These are phyloP conservation scores for Myxozyma vanderwaltii DNA, from an alignment of 805 yeast genomes.

Conservation along the genomic window DNA sequence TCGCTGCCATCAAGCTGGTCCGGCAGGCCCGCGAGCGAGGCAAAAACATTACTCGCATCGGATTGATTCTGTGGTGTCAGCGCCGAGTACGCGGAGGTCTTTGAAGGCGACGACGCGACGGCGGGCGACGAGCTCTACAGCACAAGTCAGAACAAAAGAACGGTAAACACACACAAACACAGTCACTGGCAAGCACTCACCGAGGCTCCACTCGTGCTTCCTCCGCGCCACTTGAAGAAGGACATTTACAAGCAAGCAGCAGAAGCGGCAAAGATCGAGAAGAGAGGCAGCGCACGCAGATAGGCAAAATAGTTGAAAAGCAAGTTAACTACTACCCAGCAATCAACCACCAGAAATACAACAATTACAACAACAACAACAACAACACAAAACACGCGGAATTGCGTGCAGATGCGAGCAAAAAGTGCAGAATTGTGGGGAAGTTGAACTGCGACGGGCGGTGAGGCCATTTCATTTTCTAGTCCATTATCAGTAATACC, in stretches of 20 bases:
- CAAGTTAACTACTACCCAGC: no score
- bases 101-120: background rate
- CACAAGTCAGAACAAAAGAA: background rate
- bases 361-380: no score
- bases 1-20: conserved; percentile 30
- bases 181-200: conserved; percentile 5
- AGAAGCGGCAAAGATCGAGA: background rate
- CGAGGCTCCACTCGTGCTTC: conserved; percentile 15
- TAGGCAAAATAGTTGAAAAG: no score
- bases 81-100: background rate
- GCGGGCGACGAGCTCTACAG: background rate
- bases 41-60: background rate
- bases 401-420: no score
- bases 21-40: conserved; percentile 2
- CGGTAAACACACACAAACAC: no score
- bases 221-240: conserved; percentile 29
- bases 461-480: no score
- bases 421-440: no score
- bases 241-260: conserved; percentile 14
- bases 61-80: background rate
- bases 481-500: no score
- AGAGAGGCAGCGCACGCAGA: no score
- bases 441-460: no score
- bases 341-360: no score
- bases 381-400: no score